Evolutionary conservation across 2,329 filamentous ascomycete genomes (phyloP).

Genomic region (Penicillium sp.): DNA sequence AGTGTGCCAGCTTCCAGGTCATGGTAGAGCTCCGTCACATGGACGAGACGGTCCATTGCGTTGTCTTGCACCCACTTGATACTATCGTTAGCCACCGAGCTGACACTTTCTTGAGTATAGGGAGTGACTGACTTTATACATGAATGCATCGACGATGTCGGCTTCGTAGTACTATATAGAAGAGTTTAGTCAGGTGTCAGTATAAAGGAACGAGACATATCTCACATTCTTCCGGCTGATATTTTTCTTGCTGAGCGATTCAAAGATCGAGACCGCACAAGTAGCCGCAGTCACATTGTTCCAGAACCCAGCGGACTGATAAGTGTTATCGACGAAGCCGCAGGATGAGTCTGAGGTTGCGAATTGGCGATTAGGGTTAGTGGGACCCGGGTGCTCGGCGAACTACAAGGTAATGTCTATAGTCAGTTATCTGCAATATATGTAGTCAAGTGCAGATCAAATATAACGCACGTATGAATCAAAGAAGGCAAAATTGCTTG

Average conservation of each 20-base stretch:
- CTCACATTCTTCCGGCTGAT: slow-evolving; percentile 40
- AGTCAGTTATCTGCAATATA: slow-evolving; percentile 1
- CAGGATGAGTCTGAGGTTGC: slow-evolving; percentile 38
- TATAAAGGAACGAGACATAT: background rate
- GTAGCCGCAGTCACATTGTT: slow-evolving; percentile 36
- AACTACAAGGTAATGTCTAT: slow-evolving; percentile 18
- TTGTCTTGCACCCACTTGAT: slow-evolving; percentile 39
- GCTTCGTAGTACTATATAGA: slow-evolving; percentile 37
- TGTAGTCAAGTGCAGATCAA: background rate
- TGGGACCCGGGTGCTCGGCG: slow-evolving; percentile 41
- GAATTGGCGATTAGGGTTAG: slow-evolving; percentile 42
- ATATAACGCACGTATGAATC: slow-evolving; percentile 32
- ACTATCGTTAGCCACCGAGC: background rate
- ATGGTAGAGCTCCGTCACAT: slow-evolving; percentile 54
- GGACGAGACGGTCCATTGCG: slow-evolving; percentile 32
- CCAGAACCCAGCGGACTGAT: slow-evolving; percentile 33
- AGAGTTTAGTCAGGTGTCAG: background rate
- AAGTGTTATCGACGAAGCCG: slow-evolving; percentile 32
- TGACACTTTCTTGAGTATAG: too few species aligned
- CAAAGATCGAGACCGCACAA: slow-evolving; percentile 39
- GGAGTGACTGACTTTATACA: slow-evolving; percentile 29
- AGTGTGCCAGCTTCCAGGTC: slow-evolving; percentile 63
- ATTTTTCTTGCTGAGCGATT: slow-evolving; percentile 35
- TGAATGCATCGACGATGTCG: slow-evolving; percentile 36
- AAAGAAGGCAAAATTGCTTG: slow-evolving; percentile 39